These are phyloP conservation scores for Tetrapisispora arboricola DNA, from an alignment of 805 yeast genomes.

Conservation along the genomic window DNA sequence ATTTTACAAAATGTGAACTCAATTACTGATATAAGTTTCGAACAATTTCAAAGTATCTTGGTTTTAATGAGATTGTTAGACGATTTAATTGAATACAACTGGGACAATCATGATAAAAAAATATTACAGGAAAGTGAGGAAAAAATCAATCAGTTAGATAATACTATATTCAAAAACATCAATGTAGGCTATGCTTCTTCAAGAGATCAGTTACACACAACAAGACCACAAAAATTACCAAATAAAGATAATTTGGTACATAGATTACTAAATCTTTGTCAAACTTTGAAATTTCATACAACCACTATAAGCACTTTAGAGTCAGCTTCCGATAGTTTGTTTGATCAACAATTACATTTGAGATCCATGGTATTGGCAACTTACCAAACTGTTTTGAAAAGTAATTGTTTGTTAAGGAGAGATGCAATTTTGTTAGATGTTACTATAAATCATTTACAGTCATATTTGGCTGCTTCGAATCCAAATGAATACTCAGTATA, in stretches of 20 bases:
- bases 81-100: slow-evolving; percentile 30
- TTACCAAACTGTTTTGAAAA: slow-evolving; percentile 1
- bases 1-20: slow-evolving; percentile 4
- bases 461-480: slow-evolving; percentile 43
- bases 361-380: background rate
- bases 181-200: slow-evolving; percentile 28
- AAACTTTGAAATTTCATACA: slow-evolving; percentile 25
- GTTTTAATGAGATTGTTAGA: slow-evolving; percentile 31
- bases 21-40: slow-evolving; percentile 6
- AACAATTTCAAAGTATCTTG: slow-evolving; percentile 24
- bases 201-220: slow-evolving; percentile 22
- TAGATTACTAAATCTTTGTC: slow-evolving; percentile 18
- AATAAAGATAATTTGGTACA: slow-evolving; percentile 11
- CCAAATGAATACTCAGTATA: slow-evolving; percentile 34
- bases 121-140: slow-evolving; percentile 13
- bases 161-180: slow-evolving; percentile 14
- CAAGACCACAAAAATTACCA: slow-evolving; percentile 24
- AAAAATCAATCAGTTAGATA: slow-evolving; percentile 2
- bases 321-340: slow-evolving; percentile 12
- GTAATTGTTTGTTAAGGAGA: background rate
- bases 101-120: slow-evolving; percentile 28
- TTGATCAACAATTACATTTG: slow-evolving; percentile 4
- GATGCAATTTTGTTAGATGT: slow-evolving; percentile 12
- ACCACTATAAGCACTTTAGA: slow-evolving; percentile 23
- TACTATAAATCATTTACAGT: slow-evolving; percentile 27